Conservation (phyloP, 1,284 basidiomycete genomes). For the Pterula multifida region DNA sequence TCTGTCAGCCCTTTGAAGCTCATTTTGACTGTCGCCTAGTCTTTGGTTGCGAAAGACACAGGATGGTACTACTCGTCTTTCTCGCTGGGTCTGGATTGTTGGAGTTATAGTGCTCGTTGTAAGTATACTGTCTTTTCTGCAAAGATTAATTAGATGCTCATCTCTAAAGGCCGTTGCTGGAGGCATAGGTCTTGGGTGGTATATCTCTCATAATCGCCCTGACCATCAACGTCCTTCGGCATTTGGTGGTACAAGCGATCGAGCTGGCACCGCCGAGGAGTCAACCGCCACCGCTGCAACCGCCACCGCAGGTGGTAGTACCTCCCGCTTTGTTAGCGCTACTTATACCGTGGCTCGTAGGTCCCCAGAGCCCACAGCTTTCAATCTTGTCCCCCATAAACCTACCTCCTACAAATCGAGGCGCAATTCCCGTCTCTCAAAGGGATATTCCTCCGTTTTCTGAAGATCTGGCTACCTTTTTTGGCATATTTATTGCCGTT, state of each 20-base stretch:
- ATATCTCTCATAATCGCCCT: constrained; percentile 37
- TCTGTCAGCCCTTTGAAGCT: constrained; percentile 6
- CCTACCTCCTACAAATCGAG: constrained; percentile 3
- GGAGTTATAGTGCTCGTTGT: constrained; percentile 48
- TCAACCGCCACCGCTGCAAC: constrained; percentile 13
- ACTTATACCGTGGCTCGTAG: constrained; percentile 33
- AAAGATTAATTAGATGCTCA: neutral
- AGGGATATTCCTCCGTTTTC: constrained; percentile 34
- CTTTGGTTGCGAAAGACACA: constrained; percentile 58
- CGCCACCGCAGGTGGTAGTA: constrained; percentile 6
- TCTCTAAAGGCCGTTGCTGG: constrained; percentile 30
- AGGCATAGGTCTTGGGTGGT: constrained; percentile 48
- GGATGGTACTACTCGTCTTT: constrained; percentile 34
- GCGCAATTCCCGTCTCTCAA: constrained; percentile 24
- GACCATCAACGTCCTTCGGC: constrained; percentile 40
- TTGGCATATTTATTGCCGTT: neutral
- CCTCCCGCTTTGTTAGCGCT: constrained; percentile 19
- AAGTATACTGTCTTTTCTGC: constrained; percentile 14
- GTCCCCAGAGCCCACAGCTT: constrained; percentile 6
- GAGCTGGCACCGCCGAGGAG: constrained; percentile 15
- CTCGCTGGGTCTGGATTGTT: constrained; percentile 58
- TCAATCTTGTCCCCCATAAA: neutral
- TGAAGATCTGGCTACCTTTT: constrained; percentile 1
- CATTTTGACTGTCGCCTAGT: constrained; percentile 20
- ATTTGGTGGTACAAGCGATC: constrained; percentile 54